Base-by-base conservation (phyloP, 2,329 filamentous ascomycete species). In the Cryphonectria carpinicola region DNA sequence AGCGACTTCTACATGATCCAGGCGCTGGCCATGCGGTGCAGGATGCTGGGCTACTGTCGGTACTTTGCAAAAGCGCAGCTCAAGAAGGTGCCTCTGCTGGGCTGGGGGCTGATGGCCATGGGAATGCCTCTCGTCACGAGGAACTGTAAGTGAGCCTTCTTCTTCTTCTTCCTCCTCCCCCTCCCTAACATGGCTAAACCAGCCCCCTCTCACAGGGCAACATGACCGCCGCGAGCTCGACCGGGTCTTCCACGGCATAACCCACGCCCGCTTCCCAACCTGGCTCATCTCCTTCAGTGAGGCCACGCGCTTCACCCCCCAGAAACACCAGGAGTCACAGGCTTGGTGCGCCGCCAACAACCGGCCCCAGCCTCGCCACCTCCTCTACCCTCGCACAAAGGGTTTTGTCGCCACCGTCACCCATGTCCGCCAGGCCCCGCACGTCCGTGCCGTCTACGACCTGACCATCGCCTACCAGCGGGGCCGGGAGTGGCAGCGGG, bases 251-350 rank as follows among this genome's bases (percentile, higher is more conserved):
- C 75, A 80, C 8, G 86, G 87, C 25, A 85, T 89, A 63, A 82
- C 85, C 17, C 76, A 81, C 64, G 81, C 81, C 70, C 81, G 81
- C 65, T 88, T 86, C 84, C 88, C 88, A 17, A 88, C 85, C 39
- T 91, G 87, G 89, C 85, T 90, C 74, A 85, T 91, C 74, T 88
- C 87, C 75, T 90, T 88, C 81, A 89, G 86, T 75, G 89, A 91
- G 80, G 86, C 85, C n/a, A 90, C 88, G 11, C 84, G 88, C 72
- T 90, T 84, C 77, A 89, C 86, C 3, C 80, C 80, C 0, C 76
- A 80, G 69, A 90, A 89, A 77, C 84, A 86, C 73, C 79, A 81
- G 61, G 82, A 85, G 73, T 84, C 87, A 1, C 81, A 81, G 70
- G 76, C 77, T 8, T 90, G 86, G 84, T 90, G 87, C 78, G 81